phyloP scores from a whole-genome alignment of 768 basidiomycete genomes.

The Hydnum rufescens region DNA sequence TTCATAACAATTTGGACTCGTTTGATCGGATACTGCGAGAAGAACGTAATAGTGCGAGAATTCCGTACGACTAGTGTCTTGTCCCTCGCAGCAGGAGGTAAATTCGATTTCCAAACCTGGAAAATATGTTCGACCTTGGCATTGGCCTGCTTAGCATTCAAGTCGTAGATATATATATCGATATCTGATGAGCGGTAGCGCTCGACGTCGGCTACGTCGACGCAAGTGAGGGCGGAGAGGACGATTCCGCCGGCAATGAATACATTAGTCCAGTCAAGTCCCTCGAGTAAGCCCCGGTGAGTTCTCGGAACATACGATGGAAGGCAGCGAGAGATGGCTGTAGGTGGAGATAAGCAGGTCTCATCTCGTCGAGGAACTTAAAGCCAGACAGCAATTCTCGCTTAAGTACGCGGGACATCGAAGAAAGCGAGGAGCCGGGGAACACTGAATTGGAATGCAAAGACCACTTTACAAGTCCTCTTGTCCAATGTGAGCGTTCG shows the following conservation, averaged over 20 bases:
- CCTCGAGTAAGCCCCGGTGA: neutral
- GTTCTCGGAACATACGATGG: neutral
- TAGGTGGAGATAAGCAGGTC: neutral
- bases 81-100: neutral
- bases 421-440: neutral
- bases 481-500: neutral
- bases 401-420: neutral
- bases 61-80: neutral
- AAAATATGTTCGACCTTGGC: neutral
- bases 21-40: neutral
- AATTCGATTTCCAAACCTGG: neutral
- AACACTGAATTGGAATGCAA: neutral
- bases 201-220: neutral
- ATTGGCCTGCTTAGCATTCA: neutral
- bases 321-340: neutral
- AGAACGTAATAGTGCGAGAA: constrained; percentile 1
- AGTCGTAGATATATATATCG: constrained; percentile 1
- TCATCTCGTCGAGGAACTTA: neutral
- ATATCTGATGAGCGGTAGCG: neutral
- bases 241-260: constrained; percentile 1
- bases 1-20: constrained; percentile 2
- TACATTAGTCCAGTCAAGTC: neutral
- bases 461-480: neutral
- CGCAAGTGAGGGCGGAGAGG: neutral
- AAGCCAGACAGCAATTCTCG: neutral